Base-by-base conservation (phyloP, 495 filamentous ascomycete species). In the Trichoderma reesei region DNA sequence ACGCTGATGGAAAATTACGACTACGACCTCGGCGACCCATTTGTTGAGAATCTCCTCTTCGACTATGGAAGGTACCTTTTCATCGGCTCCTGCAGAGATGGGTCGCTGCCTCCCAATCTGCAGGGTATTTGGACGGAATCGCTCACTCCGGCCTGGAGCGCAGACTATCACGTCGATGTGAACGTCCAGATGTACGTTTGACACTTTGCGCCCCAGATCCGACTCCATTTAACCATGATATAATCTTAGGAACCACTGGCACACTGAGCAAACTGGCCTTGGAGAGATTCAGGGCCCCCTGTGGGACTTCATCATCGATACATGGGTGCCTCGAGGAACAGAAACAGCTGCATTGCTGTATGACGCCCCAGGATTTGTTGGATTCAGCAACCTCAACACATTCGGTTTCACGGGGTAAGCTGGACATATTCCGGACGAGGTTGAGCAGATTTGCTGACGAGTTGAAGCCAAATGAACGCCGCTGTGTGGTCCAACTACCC, bases 311-410 rank as follows among this genome's bases (percentile, higher is more conserved):
- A 82, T 84, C 68, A 64, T 70, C 18, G 69, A 82, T n/a, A 82
- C 75, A 0, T 82, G 81, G 81, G 73, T 75, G 5, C 78, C 80
- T 9, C 73, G 78, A 9, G 81, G 81, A 14, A 67, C 73, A 3
- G 78, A 82, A 62, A 82, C 79, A 0, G 80, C 81, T 7, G 65
- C 71, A 41, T 66, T 82, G 13, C 65, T 83, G 3, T 84, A 84
- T 46, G 74, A 75, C n/a, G 71, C 68, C 13, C 71, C 72, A 10
- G 79, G 79, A 13, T 83, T 78, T 78, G 81, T 82, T 1, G 59
- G 36, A 11, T 41, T 39, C 20, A 61, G 39, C 33, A 41, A 61
- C 14, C 36, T 61, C 0, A 61, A 83, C 63, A 78, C 76, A 26
- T 83, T 83, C 41, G 80, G 80, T 5, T 75, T 80, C 63, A 82